phyloP scores from a whole-genome alignment of 169 alveolate species.

The Eimeria acervulina region DNA sequence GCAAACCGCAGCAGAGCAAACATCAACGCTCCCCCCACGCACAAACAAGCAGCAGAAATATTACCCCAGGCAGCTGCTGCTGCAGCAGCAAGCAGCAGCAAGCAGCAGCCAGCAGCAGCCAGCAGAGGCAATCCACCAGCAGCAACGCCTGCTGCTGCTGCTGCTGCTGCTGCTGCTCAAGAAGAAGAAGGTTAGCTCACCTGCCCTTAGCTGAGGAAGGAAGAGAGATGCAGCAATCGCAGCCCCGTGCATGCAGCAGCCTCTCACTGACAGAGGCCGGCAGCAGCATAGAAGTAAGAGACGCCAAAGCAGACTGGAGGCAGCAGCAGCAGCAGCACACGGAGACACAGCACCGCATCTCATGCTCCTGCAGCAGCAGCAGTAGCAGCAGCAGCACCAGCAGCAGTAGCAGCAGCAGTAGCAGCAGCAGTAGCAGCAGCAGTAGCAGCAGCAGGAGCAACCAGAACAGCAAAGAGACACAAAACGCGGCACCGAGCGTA shows the following conservation, averaged over 20 bases:
- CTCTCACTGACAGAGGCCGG: slow-evolving; percentile 45
- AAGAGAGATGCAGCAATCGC: slow-evolving; percentile 35
- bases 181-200: not conserved
- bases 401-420: not conserved
- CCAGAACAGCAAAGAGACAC: too few relatives aligned
- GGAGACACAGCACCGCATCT: not conserved
- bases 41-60: not conserved
- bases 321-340: not conserved
- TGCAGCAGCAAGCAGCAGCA: too few relatives aligned
- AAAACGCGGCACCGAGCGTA: too few relatives aligned
- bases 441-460: not conserved
- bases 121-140: not conserved
- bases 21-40: too few relatives aligned
- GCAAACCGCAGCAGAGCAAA: too few relatives aligned
- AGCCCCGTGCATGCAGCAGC: slow-evolving; percentile 35
- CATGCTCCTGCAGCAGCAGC: not conserved
- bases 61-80: too few relatives aligned
- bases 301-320: slow-evolving; percentile 46
- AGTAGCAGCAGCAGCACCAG: not conserved
- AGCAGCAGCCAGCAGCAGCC: too few relatives aligned
- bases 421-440: not conserved
- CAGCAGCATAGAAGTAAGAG: slow-evolving; percentile 22
- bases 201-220: slow-evolving; percentile 17
- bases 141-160: too few relatives aligned
- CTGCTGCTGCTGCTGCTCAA: too few relatives aligned